Conservation (phyloP, 2,329 filamentous ascomycete species). For the Exophiala calicioides region DNA sequence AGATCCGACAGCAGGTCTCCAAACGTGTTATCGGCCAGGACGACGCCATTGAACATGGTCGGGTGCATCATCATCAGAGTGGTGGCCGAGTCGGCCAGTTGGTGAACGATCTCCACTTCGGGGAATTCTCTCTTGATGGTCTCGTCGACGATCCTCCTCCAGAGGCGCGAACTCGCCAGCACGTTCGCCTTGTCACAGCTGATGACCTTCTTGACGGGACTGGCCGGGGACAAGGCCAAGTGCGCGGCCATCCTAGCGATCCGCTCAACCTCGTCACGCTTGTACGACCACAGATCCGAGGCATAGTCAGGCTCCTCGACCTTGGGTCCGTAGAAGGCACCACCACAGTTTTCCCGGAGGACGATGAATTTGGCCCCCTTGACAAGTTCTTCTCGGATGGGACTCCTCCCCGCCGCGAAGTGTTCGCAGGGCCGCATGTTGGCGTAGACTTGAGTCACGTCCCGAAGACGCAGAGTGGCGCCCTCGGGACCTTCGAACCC, state of each 20-base stretch:
- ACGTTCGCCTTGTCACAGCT: slow-evolving; percentile 93
- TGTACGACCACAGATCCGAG: slow-evolving; percentile 84
- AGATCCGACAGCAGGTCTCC: slow-evolving; percentile 93
- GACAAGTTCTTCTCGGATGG: slow-evolving; percentile 78
- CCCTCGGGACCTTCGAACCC: slow-evolving; percentile 69
- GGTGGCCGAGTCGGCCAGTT: slow-evolving; percentile 86
- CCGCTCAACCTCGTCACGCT: slow-evolving; percentile 75
- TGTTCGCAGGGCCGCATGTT: slow-evolving; percentile 78
- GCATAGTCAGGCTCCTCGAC: slow-evolving; percentile 42
- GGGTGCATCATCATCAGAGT: slow-evolving; percentile 94
- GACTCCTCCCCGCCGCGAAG: slow-evolving; percentile 74
- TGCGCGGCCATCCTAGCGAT: slow-evolving; percentile 75
- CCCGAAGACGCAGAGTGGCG: slow-evolving; percentile 79
- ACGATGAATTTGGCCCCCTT: slow-evolving; percentile 56
- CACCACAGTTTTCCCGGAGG: slow-evolving; percentile 54
- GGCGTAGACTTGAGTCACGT: slow-evolving; percentile 83
- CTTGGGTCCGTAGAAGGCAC: slow-evolving; percentile 49
- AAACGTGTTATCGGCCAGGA: slow-evolving; percentile 87
- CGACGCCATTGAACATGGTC: slow-evolving; percentile 75
- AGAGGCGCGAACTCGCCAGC: slow-evolving; percentile 79
- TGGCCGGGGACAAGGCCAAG: slow-evolving; percentile 69
- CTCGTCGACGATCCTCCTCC: slow-evolving; percentile 79
- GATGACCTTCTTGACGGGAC: slow-evolving; percentile 71
- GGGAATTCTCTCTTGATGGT: slow-evolving; percentile 83
- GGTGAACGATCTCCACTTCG: slow-evolving; percentile 74